Conservation (phyloP, 2,329 filamentous ascomycete species). For the Fusarium sp. region DNA sequence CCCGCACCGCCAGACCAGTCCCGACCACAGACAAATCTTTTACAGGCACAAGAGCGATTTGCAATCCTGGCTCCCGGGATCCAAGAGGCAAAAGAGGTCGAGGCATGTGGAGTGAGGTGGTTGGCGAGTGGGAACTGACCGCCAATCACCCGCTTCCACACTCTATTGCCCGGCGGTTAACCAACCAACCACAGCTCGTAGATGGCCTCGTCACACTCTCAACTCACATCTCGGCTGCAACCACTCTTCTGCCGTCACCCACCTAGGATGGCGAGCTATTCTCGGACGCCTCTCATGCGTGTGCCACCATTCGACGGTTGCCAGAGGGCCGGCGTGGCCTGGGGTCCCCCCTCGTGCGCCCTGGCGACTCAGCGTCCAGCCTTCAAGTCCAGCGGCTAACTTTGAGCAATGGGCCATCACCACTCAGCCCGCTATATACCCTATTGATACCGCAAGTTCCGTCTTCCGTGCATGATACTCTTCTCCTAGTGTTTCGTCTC, state of each 20-base stretch:
- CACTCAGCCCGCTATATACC: slow-evolving; percentile 66
- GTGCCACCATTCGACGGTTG: slow-evolving; percentile 45
- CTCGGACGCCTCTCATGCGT: slow-evolving; percentile 49
- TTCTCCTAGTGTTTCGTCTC: slow-evolving; percentile 60
- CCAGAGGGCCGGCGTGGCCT: slow-evolving; percentile 39
- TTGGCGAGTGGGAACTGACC: slow-evolving; percentile 24
- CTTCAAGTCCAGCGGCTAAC: slow-evolving; percentile 52
- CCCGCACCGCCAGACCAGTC: slow-evolving; percentile 15
- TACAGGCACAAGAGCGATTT: slow-evolving; percentile 13
- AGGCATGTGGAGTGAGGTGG: slow-evolving; percentile 31
- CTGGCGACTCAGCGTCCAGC: slow-evolving; percentile 55
- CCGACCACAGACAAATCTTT: slow-evolving; percentile 18
- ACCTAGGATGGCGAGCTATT: slow-evolving; percentile 49
- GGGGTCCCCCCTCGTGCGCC: slow-evolving; percentile 30
- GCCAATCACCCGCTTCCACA: slow-evolving; percentile 38
- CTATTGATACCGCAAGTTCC: slow-evolving; percentile 55
- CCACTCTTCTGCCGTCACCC: slow-evolving; percentile 44
- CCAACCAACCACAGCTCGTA: slow-evolving; percentile 53
- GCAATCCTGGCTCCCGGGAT: slow-evolving; percentile 21
- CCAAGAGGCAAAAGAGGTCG: slow-evolving; percentile 22
- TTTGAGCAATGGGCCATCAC: slow-evolving; percentile 55
- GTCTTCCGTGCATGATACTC: slow-evolving; percentile 54
- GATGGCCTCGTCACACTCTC: slow-evolving; percentile 36
- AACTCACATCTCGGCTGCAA: slow-evolving; percentile 41
- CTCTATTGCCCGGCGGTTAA: slow-evolving; percentile 51